These are phyloP conservation scores for Sarocladiaceae sp. DNA, from an alignment of 2,329 filamentous ascomycete species.

Conservation along the genomic window DNA sequence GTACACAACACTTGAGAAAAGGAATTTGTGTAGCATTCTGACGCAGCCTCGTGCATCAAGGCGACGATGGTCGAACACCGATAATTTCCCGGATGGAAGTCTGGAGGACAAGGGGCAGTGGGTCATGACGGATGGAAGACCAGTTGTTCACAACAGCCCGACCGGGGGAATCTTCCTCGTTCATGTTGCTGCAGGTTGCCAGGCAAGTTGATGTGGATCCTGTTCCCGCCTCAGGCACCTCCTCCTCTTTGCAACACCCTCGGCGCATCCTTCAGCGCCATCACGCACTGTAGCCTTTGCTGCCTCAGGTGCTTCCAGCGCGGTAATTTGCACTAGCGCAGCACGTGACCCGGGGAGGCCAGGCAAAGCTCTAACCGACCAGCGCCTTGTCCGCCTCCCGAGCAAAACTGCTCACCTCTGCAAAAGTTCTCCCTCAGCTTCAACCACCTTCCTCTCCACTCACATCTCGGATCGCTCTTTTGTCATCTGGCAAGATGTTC, in stretches of 20 bases:
- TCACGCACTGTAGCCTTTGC: not conserved
- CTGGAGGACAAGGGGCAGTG: not conserved
- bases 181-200: not conserved
- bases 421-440: conserved; percentile 44
- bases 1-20: no score
- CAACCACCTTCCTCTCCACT: conserved; percentile 54
- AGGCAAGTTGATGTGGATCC: not conserved
- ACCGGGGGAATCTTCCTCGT: no score
- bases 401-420: conserved; percentile 45
- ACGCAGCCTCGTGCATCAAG: no score
- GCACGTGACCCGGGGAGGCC: conserved; percentile 31
- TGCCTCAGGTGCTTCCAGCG: conserved; percentile 9
- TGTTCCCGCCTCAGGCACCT: conserved; percentile 5
- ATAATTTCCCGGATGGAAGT: conserved; percentile 12
- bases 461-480: conserved; percentile 57
- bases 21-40: no score
- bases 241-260: not conserved
- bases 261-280: conserved; percentile 1
- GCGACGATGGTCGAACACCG: no score
- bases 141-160: no score
- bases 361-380: conserved; percentile 40
- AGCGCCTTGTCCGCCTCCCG: conserved; percentile 33
- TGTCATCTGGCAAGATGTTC: conserved; percentile 74
- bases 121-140: not conserved
- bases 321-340: conserved; percentile 26